phyloP scores from a whole-genome alignment of 1,284 basidiomycete genomes.

The Chiua sp. region DNA sequence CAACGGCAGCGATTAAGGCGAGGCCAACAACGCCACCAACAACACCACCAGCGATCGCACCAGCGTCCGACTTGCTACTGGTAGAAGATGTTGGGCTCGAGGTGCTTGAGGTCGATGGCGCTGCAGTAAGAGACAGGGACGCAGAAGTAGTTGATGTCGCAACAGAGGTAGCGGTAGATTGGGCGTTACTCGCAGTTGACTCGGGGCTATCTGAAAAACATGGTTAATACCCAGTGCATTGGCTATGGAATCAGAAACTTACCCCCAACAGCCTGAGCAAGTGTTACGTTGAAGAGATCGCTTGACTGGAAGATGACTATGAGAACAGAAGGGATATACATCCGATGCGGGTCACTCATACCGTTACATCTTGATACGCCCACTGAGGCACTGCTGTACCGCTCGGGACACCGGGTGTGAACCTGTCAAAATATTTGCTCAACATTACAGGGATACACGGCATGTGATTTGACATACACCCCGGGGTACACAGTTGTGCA shows the following conservation, averaged over 20 bases:
- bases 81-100: not conserved
- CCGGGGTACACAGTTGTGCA: conserved; percentile 25
- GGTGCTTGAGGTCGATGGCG: not conserved
- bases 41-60: conserved; percentile 41
- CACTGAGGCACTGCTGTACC: conserved; percentile 37
- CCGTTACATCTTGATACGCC: conserved; percentile 38
- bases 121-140: conserved; percentile 10
- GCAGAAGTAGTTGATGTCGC: not conserved
- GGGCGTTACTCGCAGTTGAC: conserved; percentile 23
- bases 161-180: conserved; percentile 20
- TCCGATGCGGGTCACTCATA: conserved; percentile 12
- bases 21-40: conserved; percentile 44
- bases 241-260: not conserved
- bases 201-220: conserved; percentile 34
- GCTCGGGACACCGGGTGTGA: conserved; percentile 21
- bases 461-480: conserved; percentile 17
- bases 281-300: conserved; percentile 20
- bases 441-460: not conserved
- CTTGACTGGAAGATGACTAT: conserved; percentile 18
- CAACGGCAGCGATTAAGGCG: conserved; percentile 31
- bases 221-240: not conserved
- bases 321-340: not conserved
- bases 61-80: conserved; percentile 13
- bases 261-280: conserved; percentile 34
- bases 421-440: conserved; percentile 22